Evolutionary conservation across 768 basidiomycete genomes (phyloP), one percentile per base, ranked within the genome.

Genomic region (Holtermannia corniformis): DNA sequence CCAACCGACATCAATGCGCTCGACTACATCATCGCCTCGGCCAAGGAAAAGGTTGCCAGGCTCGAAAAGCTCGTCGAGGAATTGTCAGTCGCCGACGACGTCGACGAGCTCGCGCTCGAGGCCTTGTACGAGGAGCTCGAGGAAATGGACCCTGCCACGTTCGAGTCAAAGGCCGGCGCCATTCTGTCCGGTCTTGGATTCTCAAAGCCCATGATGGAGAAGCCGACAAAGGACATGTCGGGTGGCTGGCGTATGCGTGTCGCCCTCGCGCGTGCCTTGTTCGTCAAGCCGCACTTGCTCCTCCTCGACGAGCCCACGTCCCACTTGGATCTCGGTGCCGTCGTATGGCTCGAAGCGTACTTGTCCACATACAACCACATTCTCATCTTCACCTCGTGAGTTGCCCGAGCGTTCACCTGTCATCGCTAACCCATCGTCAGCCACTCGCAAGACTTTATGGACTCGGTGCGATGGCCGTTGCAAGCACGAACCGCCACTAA

Each of bases 381-480:
- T 71, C 82, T 99, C 61, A 59, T 55, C 46, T 58, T 63, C 41
- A 61, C 60, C 23, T 95, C 67, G 64, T 73, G 44, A 58, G 65
- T 66, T 10, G 10, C 14, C 14, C 22, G 12, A 11, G 41, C n/a
- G 11, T 11, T 5, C 7, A 13, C 13, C 23, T 21, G 19, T 24
- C 32, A 10, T 42, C 16, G 32, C 41, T 51, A 54, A 61, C 37
- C 43, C 91, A 77, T 93, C 91, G 5, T 90, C 86, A 60, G 60
- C 46, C 93, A 99, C 76, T 97, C 93, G n/a, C 87, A 90, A 71
- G 93, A 97, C 77, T 97, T 97, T 79, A 89, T 97, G 88, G 93
- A 97, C 74, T 82, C 80, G n/a, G n/a, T n/a, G n/a, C n/a, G n/a
- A n/a, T n/a, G n/a, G n/a, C n/a, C n/a, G n/a, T n/a, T n/a, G n/a